Conservation (phyloP, 495 filamentous ascomycete species). For the Entonaema liquescens region DNA sequence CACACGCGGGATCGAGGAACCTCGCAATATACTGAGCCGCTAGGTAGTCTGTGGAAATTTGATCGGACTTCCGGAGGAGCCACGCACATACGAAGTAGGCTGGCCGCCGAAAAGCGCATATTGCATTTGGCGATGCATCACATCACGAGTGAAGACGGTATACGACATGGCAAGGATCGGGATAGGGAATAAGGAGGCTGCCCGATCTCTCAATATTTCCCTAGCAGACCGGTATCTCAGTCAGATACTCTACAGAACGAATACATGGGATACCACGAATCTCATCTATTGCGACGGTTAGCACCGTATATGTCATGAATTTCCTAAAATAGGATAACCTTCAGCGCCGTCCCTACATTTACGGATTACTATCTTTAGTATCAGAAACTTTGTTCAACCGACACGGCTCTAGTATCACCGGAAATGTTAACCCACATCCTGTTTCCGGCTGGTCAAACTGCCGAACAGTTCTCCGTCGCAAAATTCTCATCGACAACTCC, state of each 20-base stretch:
- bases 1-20: constrained; percentile 19
- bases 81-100: constrained; percentile 18
- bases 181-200: constrained; percentile 1
- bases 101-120: constrained; percentile 35
- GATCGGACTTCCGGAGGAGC: constrained; percentile 36
- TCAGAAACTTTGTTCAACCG: constrained; percentile 14
- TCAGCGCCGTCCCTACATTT: background rate
- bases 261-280: background rate
- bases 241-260: background rate
- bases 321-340: constrained; percentile 6
- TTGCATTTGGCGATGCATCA: constrained; percentile 22
- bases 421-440: background rate
- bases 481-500: background rate
- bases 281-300: background rate
- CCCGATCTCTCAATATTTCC: background rate
- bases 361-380: background rate
- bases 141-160: constrained; percentile 15
- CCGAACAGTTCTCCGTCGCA: background rate
- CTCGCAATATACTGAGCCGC: constrained; percentile 18
- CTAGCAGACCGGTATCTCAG: background rate
- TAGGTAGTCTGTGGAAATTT: constrained; percentile 10
- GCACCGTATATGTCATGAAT: background rate
- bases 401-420: background rate
- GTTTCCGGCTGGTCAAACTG: background rate
- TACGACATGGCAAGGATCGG: constrained; percentile 25